A percentile compares a stretch with the other conserved stretches of the same genome.
phyloP scores from a whole-genome alignment of 495 filamentous ascomycete genomes.

The Friedmanniomyces simplex region DNA sequence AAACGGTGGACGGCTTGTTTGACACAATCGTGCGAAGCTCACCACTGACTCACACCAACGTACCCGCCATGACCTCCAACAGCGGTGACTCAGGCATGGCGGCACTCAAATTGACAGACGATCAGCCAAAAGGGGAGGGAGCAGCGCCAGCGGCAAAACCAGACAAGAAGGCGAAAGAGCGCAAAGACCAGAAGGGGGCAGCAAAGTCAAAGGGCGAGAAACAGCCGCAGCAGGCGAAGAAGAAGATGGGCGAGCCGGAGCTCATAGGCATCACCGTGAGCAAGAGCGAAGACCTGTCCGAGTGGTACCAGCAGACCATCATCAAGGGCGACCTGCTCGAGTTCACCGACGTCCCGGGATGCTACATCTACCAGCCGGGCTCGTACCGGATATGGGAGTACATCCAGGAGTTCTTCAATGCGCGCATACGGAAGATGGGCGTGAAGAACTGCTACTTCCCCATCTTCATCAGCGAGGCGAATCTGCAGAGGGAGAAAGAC shows the following conservation, averaged over 20 bases:
- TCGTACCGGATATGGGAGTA: conserved; percentile 88
- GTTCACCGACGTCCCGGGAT: conserved; percentile 88
- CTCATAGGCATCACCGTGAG: conserved; percentile 76
- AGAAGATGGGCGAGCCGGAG: conserved; percentile 50
- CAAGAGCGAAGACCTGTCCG: conserved; percentile 79
- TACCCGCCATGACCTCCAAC: conserved; percentile 1
- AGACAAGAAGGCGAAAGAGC: conserved; percentile 23
- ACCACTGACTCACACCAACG: not conserved
- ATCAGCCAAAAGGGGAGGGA: not conserved
- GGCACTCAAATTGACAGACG: conserved; percentile 11
- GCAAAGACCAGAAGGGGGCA: conserved; percentile 17
- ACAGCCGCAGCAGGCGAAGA: conserved; percentile 23
- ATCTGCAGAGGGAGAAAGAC: conserved; percentile 86
- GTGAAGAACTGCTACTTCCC: conserved; percentile 95
- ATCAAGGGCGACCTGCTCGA: conserved; percentile 92
- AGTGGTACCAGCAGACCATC: conserved; percentile 94
- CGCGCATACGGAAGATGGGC: conserved; percentile 72
- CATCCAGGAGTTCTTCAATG: conserved; percentile 83
- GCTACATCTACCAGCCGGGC: conserved; percentile 75
- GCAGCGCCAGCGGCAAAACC: conserved; percentile 14
- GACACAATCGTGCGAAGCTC: too few species aligned
- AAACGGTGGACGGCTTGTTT: too few species aligned
- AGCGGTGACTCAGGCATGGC: conserved; percentile 6
- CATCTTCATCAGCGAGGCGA: conserved; percentile 83
- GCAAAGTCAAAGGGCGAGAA: conserved; percentile 12